Conservation (phyloP, 257 asterid species). For the Galeopsis tetrahit region DNA sequence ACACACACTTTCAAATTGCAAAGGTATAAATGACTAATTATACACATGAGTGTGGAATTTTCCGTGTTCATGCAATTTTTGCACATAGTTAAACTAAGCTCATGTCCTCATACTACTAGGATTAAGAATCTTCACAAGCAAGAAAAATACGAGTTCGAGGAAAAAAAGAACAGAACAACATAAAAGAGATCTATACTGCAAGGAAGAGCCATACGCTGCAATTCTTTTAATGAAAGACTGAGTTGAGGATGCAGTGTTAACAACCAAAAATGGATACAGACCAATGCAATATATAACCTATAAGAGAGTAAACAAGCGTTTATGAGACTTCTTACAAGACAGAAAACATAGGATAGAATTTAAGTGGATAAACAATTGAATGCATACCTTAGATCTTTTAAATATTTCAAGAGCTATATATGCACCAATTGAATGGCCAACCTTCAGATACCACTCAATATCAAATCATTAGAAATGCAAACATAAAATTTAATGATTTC, state of each 20-base stretch:
- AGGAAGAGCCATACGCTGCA: conserved; percentile 46
- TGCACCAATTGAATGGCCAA: conserved; percentile 93
- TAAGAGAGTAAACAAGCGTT: conserved; percentile 33
- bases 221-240: conserved; percentile 73
- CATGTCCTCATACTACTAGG: too few relatives aligned
- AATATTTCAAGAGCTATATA: conserved; percentile 73
- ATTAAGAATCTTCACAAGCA: not conserved
- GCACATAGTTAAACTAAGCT: too few relatives aligned
- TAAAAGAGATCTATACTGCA: conserved; percentile 31
- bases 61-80: not conserved
- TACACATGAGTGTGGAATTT: not conserved
- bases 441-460: conserved; percentile 53
- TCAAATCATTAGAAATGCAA: conserved; percentile 29
- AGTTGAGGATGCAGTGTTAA: conserved; percentile 56
- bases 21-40: not conserved
- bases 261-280: conserved; percentile 86
- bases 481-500: conserved; percentile 16
- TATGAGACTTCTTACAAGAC: conserved; percentile 19
- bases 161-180: not conserved
- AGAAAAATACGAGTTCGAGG: not conserved
- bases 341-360: conserved; percentile 1
- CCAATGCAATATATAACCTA: conserved; percentile 68
- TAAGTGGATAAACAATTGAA: not conserved
- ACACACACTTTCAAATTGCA: too few relatives aligned
- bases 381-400: conserved; percentile 70